Base-by-base conservation (phyloP, 176 grass and related monocot species). In the Eleusine coracana region DNA sequence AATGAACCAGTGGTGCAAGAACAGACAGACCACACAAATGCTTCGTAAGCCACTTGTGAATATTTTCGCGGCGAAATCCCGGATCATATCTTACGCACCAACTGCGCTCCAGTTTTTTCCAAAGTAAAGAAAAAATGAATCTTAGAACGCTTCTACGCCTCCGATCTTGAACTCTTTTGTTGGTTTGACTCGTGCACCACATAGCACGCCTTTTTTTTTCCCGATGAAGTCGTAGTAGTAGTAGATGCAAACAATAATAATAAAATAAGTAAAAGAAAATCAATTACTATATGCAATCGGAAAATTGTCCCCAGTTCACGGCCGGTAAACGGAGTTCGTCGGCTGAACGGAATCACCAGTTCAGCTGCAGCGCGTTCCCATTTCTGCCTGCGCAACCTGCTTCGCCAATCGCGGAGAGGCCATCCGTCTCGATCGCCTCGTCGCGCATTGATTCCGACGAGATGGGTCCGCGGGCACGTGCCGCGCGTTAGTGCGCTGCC, bases 81-180 rank as follows among this genome's bases (percentile, higher is more conserved):
- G 56, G 20, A 59, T 59, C 56, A 4, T 15, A 20, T 14, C 3
- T 63, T 49, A 85, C 18, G 4, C 63, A 77, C 21, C 41, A 54
- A 85, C 18, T 16, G 8, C 4, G 72, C 50, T 58, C 66, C 74
- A 40, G 1, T 70, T 69, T 66, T 84, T 77, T n/a, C n/a, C 82
- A 69, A 78, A 20, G 40, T 1, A 17, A 17, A 27, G n/a, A 50
- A 74, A 63, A 67, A 25, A 3, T 66, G 27, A 73, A 73, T 36
- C 45, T 59, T 78, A 34, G 7, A 79, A 88, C 56, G 7, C 31
- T 75, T 81, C 13, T 75, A 73, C 56, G 10, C 59, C 7, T 12
- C 7, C 23, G 4, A 28, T 29, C 1, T 3, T 28, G 0, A 2
- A 29, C 3, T 28, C 25, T 28, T 28, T 29, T 13, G 23, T 63